Percentiles rank a stretch among this genome's conserved stretches.
phyloP scores from a whole-genome alignment of 768 basidiomycete species.

The Amanita exitialis region DNA sequence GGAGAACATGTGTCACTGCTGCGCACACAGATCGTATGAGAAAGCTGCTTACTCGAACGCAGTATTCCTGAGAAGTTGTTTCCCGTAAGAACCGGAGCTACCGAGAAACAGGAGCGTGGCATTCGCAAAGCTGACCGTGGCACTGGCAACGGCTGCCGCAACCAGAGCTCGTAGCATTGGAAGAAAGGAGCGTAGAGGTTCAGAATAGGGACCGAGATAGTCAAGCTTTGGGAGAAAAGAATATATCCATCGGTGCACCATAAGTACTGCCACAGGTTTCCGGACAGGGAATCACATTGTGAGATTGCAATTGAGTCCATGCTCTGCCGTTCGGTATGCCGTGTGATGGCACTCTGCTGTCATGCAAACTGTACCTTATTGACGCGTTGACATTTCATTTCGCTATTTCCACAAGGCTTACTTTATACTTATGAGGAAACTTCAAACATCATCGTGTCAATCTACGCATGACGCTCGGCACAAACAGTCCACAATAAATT shows the following conservation, averaged over 20 bases:
- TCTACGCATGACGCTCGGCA: not conserved
- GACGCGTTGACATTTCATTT: no score
- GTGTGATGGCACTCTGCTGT: no score
- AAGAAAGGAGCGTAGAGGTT: not conserved
- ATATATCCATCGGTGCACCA: not conserved
- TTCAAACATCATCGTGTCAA: not conserved
- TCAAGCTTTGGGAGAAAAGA: not conserved
- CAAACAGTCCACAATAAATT: no score
- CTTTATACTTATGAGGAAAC: no score
- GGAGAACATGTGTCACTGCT: not conserved
- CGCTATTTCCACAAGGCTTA: no score
- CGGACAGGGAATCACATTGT: no score
- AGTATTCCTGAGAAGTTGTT: slow-evolving; percentile 10
- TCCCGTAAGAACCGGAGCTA: slow-evolving; percentile 7
- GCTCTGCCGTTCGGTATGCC: no score
- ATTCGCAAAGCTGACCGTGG: slow-evolving; percentile 8
- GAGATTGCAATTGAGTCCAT: no score
- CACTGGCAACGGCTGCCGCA: slow-evolving; percentile 6
- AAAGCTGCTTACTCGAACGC: slow-evolving; percentile 17
- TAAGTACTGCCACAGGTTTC: no score
- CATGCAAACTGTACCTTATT: no score
- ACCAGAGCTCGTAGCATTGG: slow-evolving; percentile 9
- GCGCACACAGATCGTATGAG: not conserved
- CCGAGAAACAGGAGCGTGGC: slow-evolving; percentile 15
- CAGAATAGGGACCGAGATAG: not conserved